These are phyloP conservation scores for Candida sanyaensis DNA, from an alignment of 1,139 yeast species.

Conservation along the genomic window DNA sequence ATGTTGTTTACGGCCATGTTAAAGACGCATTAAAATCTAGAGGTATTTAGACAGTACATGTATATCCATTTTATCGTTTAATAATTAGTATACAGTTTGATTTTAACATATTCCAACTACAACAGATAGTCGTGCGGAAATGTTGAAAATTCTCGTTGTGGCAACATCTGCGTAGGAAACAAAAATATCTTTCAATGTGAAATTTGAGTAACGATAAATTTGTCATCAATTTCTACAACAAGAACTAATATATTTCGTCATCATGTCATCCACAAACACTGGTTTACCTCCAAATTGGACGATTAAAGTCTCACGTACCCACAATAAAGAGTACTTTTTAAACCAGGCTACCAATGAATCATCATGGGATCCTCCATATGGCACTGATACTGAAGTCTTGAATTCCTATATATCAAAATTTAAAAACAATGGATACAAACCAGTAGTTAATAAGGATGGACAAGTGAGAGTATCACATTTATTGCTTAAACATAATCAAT, in stretches of 20 bases:
- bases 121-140: not conserved
- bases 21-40: slow-evolving; percentile 56
- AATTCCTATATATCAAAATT: slow-evolving; percentile 53
- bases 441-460: slow-evolving; percentile 52
- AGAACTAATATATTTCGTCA: not conserved
- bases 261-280: slow-evolving; percentile 35
- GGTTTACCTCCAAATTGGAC: slow-evolving; percentile 92
- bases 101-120: too few relatives aligned
- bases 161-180: not conserved
- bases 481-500: slow-evolving; percentile 76
- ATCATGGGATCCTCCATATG: slow-evolving; percentile 90
- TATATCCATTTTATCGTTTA: not conserved
- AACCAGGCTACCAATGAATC: slow-evolving; percentile 73
- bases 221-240: not conserved
- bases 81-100: too few relatives aligned
- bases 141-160: not conserved
- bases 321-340: slow-evolving; percentile 80
- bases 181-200: not conserved
- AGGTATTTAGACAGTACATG: slow-evolving; percentile 24
- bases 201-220: not conserved
- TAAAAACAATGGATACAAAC: slow-evolving; percentile 60
- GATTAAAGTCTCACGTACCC: slow-evolving; percentile 74
- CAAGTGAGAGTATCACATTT: slow-evolving; percentile 60
- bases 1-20: slow-evolving; percentile 74
- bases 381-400: slow-evolving; percentile 66